Base-by-base conservation (phyloP, 495 filamentous ascomycete species). In the Penicillium soppii region DNA sequence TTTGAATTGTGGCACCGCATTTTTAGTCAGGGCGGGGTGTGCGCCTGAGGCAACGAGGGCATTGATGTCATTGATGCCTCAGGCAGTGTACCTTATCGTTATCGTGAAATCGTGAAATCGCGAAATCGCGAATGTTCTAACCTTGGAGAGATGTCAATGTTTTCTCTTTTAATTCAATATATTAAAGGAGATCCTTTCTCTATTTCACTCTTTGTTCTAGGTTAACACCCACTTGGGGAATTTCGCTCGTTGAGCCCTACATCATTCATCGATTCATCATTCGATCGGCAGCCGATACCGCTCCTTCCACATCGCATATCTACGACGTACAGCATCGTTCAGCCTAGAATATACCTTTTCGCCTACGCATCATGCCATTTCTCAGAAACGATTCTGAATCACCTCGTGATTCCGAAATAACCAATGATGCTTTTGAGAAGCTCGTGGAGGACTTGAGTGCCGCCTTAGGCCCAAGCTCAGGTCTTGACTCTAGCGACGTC, bases 401-500 rank as follows among this genome's bases (percentile, higher is more conserved):
- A 2, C 39, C 52, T 15, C 20, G 26, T n/a, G 52, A 52, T n/a
- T 17, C 50, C 19, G 44, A 60, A 13, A 40, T 38, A 9, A 17
- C 26, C 27, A 27, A 46, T 10, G 58, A 83, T 62, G 66, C 67
- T 12, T 95, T 95, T 58, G 80, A 90, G n/a, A 66, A 73, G 47
- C 85, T 95, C 25, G 87, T 95, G 48, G 57, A 79, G 43, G 82
- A 86, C 30, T 82, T 96, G 50, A 89, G 83, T 53, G 67, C 70
- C 13, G 82, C 80, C 29, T 74, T 97, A 0, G 90, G 90, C 0
- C 83, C 89, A 2, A 87, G 81, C 43, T 91, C 87, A 7, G 90
- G 91, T 5, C 81, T 94, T 43, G 82, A 86, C 54, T 92, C 88
- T 27, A 83, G 80, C 21, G 89, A 92, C 62, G 81, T 95, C 47